Percentiles rank a stretch among this genome's conserved stretches.
phyloP scores from a whole-genome alignment of 345 rosid species.

The Syzygium aqueum region DNA sequence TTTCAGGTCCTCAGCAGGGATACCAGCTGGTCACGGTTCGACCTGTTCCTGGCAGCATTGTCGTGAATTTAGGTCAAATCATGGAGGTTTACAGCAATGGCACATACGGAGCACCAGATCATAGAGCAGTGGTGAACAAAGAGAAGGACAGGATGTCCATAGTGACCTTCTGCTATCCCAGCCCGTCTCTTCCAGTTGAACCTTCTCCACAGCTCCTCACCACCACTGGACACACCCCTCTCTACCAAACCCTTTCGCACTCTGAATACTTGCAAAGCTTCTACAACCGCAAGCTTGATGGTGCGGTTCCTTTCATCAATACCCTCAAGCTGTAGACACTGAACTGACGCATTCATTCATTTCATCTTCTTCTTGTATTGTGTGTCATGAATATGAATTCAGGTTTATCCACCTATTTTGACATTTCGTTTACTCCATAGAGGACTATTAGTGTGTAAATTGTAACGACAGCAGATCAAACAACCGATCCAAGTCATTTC shows the following conservation, averaged over 20 bases:
- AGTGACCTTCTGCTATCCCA: constrained; percentile 26
- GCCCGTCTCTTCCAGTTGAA: constrained; percentile 11
- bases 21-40: constrained; percentile 5
- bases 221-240: constrained; percentile 3
- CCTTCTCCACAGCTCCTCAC: constrained; percentile 18
- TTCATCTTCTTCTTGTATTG: not conserved
- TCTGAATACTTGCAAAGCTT: constrained; percentile 7
- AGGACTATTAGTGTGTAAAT: not conserved
- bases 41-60: constrained; percentile 9
- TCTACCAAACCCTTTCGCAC: constrained; percentile 16
- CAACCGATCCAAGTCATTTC: not conserved
- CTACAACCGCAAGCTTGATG: constrained; percentile 10
- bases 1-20: constrained; percentile 10
- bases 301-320: constrained; percentile 8
- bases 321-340: constrained; percentile 1
- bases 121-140: constrained; percentile 13
- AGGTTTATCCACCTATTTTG: not conserved
- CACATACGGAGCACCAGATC: constrained; percentile 10
- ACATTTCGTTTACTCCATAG: not conserved
- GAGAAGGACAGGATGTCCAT: constrained; percentile 15
- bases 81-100: constrained; percentile 19
- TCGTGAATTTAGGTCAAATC: constrained; percentile 14
- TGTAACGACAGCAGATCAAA: not conserved
- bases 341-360: not conserved
- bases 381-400: not conserved